phyloP scores from a whole-genome alignment of 768 basidiomycete species.

The Lentinula sp. region DNA sequence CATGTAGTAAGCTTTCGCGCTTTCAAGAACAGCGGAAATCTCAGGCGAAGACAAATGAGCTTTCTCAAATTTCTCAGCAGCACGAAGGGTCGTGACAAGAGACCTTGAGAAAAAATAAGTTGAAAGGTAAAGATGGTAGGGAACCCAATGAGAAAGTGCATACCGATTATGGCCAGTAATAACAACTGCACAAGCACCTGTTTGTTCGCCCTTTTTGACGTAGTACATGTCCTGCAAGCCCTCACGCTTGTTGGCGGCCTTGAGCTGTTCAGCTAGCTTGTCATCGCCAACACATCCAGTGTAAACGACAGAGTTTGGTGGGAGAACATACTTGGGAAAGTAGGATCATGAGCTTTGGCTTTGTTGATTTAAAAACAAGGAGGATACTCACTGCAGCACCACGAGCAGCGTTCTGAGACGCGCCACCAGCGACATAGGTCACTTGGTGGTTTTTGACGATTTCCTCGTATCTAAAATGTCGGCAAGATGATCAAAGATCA shows the following conservation, averaged over 20 bases:
- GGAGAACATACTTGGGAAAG: conserved; percentile 75
- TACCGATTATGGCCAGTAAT: conserved; percentile 92
- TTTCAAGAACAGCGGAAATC: conserved; percentile 71
- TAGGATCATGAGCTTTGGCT: not conserved
- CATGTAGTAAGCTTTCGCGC: conserved; percentile 86
- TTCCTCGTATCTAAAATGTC: conserved; percentile 65
- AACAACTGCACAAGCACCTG: conserved; percentile 94
- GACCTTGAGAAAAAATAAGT: conserved; percentile 43
- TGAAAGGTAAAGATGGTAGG: not conserved
- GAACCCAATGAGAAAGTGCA: conserved; percentile 11
- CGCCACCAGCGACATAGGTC: conserved; percentile 94
- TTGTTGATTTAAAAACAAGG: not conserved
- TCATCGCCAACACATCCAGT: conserved; percentile 94
- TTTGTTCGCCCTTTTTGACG: conserved; percentile 81
- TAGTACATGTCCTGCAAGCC: conserved; percentile 85
- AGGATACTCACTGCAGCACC: conserved; percentile 77
- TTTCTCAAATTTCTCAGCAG: conserved; percentile 84
- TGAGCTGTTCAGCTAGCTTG: conserved; percentile 83
- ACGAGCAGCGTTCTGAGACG: conserved; percentile 93
- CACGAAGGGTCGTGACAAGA: conserved; percentile 85
- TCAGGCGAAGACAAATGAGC: conserved; percentile 71
- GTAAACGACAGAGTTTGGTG: conserved; percentile 84
- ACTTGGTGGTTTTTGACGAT: conserved; percentile 68
- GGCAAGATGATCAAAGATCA: not conserved
- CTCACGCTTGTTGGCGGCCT: conserved; percentile 86